These are phyloP conservation scores for Cenchrus fungigraminus DNA, from an alignment of 176 grass and related monocot genomes.

Conservation along the genomic window DNA sequence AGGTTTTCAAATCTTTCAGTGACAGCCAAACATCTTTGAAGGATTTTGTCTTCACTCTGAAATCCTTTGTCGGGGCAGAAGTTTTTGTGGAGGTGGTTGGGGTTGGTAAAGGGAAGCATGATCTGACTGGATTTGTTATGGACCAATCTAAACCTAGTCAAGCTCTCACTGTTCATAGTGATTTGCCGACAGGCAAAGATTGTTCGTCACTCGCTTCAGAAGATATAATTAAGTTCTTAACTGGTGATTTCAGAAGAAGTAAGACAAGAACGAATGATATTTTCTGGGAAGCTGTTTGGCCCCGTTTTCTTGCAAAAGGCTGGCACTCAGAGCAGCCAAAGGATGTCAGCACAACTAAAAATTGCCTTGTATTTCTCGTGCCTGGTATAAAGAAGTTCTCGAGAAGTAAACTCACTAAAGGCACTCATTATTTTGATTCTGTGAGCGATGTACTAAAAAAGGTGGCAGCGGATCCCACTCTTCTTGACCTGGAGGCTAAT, in stretches of 20 bases:
- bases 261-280: constrained; percentile 92
- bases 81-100: constrained; percentile 70
- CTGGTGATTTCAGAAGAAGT: constrained; percentile 92
- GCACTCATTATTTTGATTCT: constrained; percentile 93
- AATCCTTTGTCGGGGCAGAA: constrained; percentile 65
- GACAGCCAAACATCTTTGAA: constrained; percentile 60
- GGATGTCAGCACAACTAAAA: constrained; percentile 69
- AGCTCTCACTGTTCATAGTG: constrained; percentile 46
- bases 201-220: constrained; percentile 69
- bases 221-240: constrained; percentile 97
- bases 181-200: constrained; percentile 86
- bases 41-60: constrained; percentile 73
- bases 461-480: constrained; percentile 65
- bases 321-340: constrained; percentile 97
- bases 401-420: constrained; percentile 71
- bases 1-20: constrained; percentile 74
- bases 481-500: constrained; percentile 75
- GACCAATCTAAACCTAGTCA: constrained; percentile 72
- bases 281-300: constrained; percentile 99
- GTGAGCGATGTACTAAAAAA: constrained; percentile 84
- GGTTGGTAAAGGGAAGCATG: constrained; percentile 79
- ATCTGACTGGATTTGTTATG: constrained; percentile 69
- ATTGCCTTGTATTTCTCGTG: constrained; percentile 72
- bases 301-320: constrained; percentile 87
- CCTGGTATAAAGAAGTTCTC: constrained; percentile 80